Evolutionary conservation across 768 basidiomycete species (phyloP).

Genomic region (Trametes elegans): DNA sequence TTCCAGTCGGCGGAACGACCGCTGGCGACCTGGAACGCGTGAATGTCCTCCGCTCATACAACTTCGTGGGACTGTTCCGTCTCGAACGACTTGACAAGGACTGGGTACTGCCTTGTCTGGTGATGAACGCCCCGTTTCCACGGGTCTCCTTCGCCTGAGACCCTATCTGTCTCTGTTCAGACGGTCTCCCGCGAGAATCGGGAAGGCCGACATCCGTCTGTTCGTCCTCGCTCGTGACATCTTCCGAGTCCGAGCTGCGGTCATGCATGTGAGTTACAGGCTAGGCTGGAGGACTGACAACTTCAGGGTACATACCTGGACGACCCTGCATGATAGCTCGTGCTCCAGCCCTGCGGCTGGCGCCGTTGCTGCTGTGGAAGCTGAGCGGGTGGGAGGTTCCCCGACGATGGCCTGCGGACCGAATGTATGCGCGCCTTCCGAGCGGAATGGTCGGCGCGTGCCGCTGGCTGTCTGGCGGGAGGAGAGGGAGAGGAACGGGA

Average conservation of each 20-base stretch:
- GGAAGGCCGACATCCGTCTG: constrained; percentile 23
- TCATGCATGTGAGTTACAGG: not conserved
- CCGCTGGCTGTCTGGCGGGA: constrained; percentile 51
- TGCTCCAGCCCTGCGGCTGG: constrained; percentile 63
- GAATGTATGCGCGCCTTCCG: constrained; percentile 36
- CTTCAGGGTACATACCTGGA: constrained; percentile 57
- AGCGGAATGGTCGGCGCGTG: constrained; percentile 47
- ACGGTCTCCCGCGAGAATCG: constrained; percentile 23
- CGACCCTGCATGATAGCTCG: constrained; percentile 84
- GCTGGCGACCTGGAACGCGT: constrained; percentile 75
- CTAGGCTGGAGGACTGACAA: not conserved
- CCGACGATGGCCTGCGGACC: constrained; percentile 34
- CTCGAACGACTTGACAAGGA: constrained; percentile 37
- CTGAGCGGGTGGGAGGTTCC: constrained; percentile 27
- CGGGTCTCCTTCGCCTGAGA: constrained; percentile 7
- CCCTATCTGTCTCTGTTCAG: constrained; percentile 15
- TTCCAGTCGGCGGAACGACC: constrained; percentile 29
- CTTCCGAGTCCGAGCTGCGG: constrained; percentile 24
- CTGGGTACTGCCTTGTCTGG: constrained; percentile 6
- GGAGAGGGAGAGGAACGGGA: constrained; percentile 79
- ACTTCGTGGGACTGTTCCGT: constrained; percentile 35
- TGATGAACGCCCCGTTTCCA: constrained; percentile 7
- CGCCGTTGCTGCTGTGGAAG: constrained; percentile 27
- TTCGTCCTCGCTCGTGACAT: constrained; percentile 23
- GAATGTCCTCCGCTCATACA: constrained; percentile 45